Evolutionary conservation across 2,329 filamentous ascomycete genomes (phyloP).

Genomic region (Aureobasidium sp.): DNA sequence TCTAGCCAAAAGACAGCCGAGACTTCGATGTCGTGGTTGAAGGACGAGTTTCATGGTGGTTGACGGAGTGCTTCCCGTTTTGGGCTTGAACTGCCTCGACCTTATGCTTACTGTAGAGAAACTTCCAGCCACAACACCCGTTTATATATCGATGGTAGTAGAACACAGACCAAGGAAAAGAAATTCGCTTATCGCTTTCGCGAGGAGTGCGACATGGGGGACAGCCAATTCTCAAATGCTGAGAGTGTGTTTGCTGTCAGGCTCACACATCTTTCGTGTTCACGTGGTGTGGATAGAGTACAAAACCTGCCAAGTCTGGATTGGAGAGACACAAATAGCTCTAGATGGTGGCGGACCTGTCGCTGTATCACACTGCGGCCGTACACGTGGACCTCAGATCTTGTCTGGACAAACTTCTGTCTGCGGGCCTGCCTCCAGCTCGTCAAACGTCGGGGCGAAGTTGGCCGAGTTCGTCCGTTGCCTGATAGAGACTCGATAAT

Average conservation of each 20-base stretch:
- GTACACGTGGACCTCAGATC: not conserved
- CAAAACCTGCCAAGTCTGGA: not conserved
- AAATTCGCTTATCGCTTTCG: too few species aligned
- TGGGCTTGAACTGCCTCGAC: not conserved
- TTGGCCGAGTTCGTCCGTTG: not conserved
- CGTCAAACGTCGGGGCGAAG: not conserved
- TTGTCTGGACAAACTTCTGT: conserved; percentile 6
- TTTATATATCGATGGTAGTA: not conserved
- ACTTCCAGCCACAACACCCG: not conserved
- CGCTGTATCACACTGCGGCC: not conserved
- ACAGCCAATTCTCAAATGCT: too few species aligned
- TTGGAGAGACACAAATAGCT: not conserved
- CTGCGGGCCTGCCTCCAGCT: not conserved
- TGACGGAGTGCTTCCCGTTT: not conserved
- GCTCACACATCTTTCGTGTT: not conserved
- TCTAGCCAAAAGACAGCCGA: not conserved
- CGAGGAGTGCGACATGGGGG: not conserved
- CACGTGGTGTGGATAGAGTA: not conserved
- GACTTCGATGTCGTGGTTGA: not conserved
- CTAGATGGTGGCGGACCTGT: not conserved
- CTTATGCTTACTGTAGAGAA: not conserved
- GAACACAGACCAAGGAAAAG: too few species aligned
- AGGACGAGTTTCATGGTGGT: not conserved
- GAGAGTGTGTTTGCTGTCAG: not conserved
- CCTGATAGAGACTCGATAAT: not conserved